These are phyloP conservation scores for Camellia granthamiana DNA, from an alignment of 148 eudicot genomes.

Conservation along the genomic window DNA sequence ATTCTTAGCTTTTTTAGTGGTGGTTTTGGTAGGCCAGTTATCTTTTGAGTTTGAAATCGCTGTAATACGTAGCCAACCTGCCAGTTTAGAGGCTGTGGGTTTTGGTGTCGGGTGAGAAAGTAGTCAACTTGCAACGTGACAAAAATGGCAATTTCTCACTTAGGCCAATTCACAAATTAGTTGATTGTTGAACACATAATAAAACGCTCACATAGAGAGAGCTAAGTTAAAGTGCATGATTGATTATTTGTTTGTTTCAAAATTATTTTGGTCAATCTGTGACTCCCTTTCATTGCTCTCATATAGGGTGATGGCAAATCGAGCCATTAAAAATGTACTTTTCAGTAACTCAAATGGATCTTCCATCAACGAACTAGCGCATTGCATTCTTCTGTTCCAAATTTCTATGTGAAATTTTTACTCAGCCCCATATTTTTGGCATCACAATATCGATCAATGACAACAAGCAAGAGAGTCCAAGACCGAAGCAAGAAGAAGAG, in stretches of 20 bases:
- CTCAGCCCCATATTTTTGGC: neutral
- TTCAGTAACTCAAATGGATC: neutral
- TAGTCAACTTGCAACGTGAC: too few relatives aligned
- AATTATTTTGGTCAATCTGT: neutral
- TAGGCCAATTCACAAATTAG: too few relatives aligned
- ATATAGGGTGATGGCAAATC: neutral
- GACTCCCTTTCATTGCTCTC: neutral
- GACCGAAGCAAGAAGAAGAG: conserved; percentile 79
- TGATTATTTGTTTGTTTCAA: neutral
- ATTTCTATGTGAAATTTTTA: neutral
- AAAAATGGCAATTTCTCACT: too few relatives aligned
- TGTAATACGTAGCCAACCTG: too few relatives aligned
- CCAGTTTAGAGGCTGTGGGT: too few relatives aligned
- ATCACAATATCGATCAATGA: conserved; percentile 46
- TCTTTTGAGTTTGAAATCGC: too few relatives aligned
- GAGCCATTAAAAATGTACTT: neutral
- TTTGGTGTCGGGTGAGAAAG: too few relatives aligned
- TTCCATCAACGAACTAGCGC: neutral
- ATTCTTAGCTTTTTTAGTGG: too few relatives aligned
- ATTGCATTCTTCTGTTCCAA: neutral
- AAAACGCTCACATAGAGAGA: too few relatives aligned
- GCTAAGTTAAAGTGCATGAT: neutral
- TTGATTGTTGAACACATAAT: too few relatives aligned
- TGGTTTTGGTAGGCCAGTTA: too few relatives aligned
- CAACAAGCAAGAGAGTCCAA: conserved; percentile 69